Conservation (phyloP, 2,329 filamentous ascomycete genomes). For the Diaporthe australafricana region DNA sequence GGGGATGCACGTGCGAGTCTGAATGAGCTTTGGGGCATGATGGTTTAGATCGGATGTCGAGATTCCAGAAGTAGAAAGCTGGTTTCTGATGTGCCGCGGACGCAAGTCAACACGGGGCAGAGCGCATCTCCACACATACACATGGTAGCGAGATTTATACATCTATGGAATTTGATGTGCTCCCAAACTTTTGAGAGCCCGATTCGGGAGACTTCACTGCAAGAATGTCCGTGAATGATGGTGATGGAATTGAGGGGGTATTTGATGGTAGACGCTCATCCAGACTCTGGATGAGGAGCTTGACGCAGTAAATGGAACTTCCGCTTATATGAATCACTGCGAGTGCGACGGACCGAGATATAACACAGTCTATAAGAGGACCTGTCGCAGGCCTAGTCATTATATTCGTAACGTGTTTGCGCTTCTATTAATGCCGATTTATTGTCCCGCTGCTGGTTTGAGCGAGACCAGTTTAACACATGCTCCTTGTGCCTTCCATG, state of each 20-base stretch:
- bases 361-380: neutral
- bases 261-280: neutral
- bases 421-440: slow-evolving; percentile 28
- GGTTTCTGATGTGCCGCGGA: too few species aligned
- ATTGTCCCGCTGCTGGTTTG: neutral
- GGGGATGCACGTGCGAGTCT: neutral
- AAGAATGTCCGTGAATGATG: too few species aligned
- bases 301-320: too few species aligned
- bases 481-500: neutral
- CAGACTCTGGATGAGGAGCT: neutral
- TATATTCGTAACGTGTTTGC: slow-evolving; percentile 16
- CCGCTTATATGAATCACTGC: neutral
- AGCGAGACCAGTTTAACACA: neutral
- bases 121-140: too few species aligned
- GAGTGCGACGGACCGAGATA: neutral
- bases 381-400: slow-evolving; percentile 1
- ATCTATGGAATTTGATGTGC: too few species aligned
- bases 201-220: too few species aligned
- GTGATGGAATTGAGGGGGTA: too few species aligned
- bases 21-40: neutral
- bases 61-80: neutral
- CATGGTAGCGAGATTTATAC: too few species aligned
- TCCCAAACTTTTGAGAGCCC: too few species aligned
- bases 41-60: neutral
- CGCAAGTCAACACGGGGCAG: neutral